Base-by-base conservation (phyloP, 352 stramenopile genomes). In the Blastocystis sp. region DNA sequence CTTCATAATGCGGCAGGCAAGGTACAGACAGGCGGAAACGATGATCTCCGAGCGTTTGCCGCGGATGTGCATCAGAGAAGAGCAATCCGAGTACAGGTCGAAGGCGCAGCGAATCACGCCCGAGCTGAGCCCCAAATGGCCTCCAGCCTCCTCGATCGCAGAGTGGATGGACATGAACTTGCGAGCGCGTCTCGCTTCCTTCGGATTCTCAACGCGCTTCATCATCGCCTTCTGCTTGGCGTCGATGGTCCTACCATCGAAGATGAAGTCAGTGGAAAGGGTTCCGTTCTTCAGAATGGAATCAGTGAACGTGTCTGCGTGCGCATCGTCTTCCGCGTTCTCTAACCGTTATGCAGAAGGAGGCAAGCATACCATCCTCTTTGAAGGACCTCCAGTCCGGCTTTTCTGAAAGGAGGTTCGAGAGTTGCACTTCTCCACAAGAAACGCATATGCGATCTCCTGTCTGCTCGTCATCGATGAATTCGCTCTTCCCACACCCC, bases 391-490 rank as follows among this genome's bases (percentile, higher is more conserved):
- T 38, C 74, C 74, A 84, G 17, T 84, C 74, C 7, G 74, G 74
- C 56, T 84, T 53, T 52, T 84, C 74, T 28, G 74, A 84, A 69
- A 84, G 74, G 28, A 84, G 65, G 38, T 69, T 84, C 28, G 65
- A 59, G 34, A 70, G 23, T 17, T 84, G 53, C 11, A 84, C 53
- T 23, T 70, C n/a, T 41, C 74, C 74, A 28, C 74, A 84, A n/a
- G 40, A 69, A 21, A 59, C 59, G 21, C 74, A 84, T 17, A 84
- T 62, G 17, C 74, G 74, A 23, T 84, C 74, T 21, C 74, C 74
- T 10, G 74, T 84, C 14, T 67, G 45, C 45, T 56, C 34, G 34
- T 84, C 74, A 48, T 84, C 56, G 17, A 84, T 64, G 41, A 84
- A 84, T 48, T 67, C 52, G 14, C 19, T 84, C 41, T 62, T 67